Evolutionary conservation across 169 alveolate genomes (phyloP).

Genomic region (Plasmodium sp.): DNA sequence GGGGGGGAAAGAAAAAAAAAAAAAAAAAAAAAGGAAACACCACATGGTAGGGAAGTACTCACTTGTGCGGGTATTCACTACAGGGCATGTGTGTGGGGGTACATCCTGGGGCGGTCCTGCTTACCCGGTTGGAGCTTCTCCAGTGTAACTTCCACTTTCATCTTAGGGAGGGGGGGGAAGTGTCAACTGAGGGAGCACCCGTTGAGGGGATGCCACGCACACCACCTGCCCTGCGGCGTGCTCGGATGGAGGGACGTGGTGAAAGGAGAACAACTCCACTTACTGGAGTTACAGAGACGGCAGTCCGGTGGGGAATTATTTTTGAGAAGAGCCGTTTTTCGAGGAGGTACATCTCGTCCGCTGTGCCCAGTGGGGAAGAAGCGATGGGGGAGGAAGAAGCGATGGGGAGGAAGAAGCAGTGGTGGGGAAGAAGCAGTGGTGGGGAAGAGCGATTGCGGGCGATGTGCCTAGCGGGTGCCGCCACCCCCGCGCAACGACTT

Average conservation of each 20-base stretch:
- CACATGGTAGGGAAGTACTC: background rate
- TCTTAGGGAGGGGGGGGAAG: background rate
- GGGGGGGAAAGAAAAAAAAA: background rate
- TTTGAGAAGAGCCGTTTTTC: conserved; percentile 25
- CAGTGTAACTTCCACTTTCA: conserved; percentile 36
- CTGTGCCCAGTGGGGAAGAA: background rate
- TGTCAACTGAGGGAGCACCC: background rate
- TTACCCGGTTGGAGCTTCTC: conserved; percentile 29
- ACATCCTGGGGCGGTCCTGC: background rate
- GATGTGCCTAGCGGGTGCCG: background rate
- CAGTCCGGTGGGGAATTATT: conserved; percentile 5
- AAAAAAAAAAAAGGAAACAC: background rate
- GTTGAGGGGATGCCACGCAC: background rate
- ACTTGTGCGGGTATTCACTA: background rate
- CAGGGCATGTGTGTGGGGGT: background rate
- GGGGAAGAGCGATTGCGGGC: background rate
- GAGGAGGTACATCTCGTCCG: conserved; percentile 11
- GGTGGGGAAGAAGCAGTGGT: background rate
- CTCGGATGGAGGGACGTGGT: too few relatives aligned
- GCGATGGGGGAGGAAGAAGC: background rate
- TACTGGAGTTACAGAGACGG: conserved; percentile 30
- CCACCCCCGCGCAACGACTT: background rate
- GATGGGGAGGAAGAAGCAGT: background rate
- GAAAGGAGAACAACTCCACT: background rate
- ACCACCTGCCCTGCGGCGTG: background rate